Evolutionary conservation across 768 basidiomycete genomes (phyloP).

Genomic region (Psilocybe cubensis): DNA sequence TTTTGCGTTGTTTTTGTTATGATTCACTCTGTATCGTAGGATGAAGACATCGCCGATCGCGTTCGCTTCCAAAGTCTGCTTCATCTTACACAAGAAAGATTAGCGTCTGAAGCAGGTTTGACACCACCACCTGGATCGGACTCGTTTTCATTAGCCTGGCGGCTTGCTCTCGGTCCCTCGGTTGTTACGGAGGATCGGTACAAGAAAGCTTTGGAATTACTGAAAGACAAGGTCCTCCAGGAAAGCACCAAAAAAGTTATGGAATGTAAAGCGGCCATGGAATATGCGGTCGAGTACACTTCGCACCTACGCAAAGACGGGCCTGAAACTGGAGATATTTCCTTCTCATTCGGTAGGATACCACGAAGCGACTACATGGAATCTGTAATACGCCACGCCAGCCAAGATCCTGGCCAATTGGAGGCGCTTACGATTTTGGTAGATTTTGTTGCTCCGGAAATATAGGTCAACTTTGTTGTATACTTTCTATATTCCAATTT

Average conservation of each 20-base stretch:
- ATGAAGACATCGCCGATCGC: conserved; percentile 27
- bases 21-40: conserved; percentile 6
- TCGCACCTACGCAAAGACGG: conserved; percentile 17
- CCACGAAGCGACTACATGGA: conserved; percentile 22
- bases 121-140: conserved; percentile 20
- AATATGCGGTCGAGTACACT: conserved; percentile 19
- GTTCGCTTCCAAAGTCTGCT: conserved; percentile 27
- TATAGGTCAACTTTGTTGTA: background rate
- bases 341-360: conserved; percentile 14
- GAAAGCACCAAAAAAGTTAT: conserved; percentile 9
- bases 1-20: background rate
- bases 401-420: conserved; percentile 11
- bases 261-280: conserved; percentile 16
- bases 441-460: conserved; percentile 21
- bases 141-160: conserved; percentile 21
- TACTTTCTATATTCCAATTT: background rate
- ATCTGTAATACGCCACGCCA: conserved; percentile 20
- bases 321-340: conserved; percentile 4
- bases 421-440: conserved; percentile 20
- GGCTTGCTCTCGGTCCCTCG: conserved; percentile 24
- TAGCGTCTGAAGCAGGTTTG: conserved; percentile 23
- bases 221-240: conserved; percentile 11
- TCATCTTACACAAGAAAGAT: conserved; percentile 22
- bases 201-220: conserved; percentile 23
- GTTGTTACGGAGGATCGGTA: conserved; percentile 24